phyloP scores from a whole-genome alignment of 306 rosid genomes.

The Vicia sativa region DNA sequence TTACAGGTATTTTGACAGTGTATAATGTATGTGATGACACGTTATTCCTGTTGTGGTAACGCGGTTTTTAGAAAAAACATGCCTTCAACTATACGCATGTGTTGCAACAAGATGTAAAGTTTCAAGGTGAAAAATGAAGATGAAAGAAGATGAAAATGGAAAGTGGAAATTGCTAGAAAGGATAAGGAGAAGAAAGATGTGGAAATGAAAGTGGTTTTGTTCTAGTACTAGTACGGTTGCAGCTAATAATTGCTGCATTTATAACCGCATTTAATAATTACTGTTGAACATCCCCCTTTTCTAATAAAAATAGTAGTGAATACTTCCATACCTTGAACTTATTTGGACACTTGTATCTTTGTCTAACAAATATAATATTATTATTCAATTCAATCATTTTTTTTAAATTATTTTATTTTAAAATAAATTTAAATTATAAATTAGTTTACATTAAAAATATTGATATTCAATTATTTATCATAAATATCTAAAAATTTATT shows the following conservation, averaged over 20 bases:
- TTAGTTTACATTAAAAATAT: no score
- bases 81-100: neutral
- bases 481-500: no score
- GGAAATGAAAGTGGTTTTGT: neutral
- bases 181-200: neutral
- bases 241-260: conserved; percentile 40
- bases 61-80: conserved; percentile 35
- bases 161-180: neutral
- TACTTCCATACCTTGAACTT: no score
- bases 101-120: neutral
- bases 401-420: no score
- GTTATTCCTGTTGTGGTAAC: neutral
- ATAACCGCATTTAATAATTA: conserved; percentile 37
- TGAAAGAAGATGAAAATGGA: neutral
- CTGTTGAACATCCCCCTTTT: conserved; percentile 1
- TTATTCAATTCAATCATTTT: no score
- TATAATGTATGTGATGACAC: neutral
- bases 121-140: neutral
- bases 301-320: no score
- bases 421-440: no score
- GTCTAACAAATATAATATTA: no score
- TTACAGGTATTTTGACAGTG: conserved; percentile 25
- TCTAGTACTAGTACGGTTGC: neutral
- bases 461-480: no score
- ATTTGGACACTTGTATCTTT: no score